Conservation (phyloP, 768 basidiomycete genomes). For the Lyophyllum atratum region DNA sequence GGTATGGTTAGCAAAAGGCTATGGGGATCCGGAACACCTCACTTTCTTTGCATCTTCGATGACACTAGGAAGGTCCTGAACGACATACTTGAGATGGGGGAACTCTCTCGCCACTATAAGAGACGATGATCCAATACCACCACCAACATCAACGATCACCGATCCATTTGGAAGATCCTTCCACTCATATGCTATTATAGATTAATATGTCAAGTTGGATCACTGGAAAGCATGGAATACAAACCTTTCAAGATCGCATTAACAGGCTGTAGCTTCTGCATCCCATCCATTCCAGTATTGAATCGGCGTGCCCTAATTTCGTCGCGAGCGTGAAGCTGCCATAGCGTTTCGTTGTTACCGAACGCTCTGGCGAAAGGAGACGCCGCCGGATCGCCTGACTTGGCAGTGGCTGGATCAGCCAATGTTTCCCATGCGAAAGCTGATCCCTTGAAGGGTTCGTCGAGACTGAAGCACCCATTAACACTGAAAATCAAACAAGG, state of each 20-base stretch:
- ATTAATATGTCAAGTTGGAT: too few species aligned
- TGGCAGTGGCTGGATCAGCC: slow-evolving; percentile 25
- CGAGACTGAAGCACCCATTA: too few species aligned
- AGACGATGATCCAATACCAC: slow-evolving; percentile 31
- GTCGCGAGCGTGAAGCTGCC: slow-evolving; percentile 25
- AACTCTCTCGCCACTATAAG: slow-evolving; percentile 27
- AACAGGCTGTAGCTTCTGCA: slow-evolving; percentile 22
- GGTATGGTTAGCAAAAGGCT: too few species aligned
- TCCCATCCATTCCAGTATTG: slow-evolving; percentile 31
- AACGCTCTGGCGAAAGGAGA: slow-evolving; percentile 28
- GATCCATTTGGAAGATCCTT: slow-evolving; percentile 2
- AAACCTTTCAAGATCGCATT: slow-evolving; percentile 20
- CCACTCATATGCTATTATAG: slow-evolving; percentile 12
- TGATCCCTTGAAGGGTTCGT: slow-evolving; percentile 31
- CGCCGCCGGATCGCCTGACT: slow-evolving; percentile 23
- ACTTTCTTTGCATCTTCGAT: slow-evolving; percentile 24
- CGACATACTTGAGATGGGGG: background rate
- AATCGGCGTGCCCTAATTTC: slow-evolving; percentile 25
- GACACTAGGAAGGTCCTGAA: slow-evolving; percentile 3
- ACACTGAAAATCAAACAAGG: too few species aligned
- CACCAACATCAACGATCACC: slow-evolving; percentile 34
- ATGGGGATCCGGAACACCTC: background rate
- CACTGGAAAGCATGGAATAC: too few species aligned
- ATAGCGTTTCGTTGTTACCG: slow-evolving; percentile 23
- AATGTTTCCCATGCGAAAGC: slow-evolving; percentile 33